These are phyloP conservation scores for Ustilaginoidea virens DNA, from an alignment of 2,329 filamentous ascomycete species.

Conservation along the genomic window DNA sequence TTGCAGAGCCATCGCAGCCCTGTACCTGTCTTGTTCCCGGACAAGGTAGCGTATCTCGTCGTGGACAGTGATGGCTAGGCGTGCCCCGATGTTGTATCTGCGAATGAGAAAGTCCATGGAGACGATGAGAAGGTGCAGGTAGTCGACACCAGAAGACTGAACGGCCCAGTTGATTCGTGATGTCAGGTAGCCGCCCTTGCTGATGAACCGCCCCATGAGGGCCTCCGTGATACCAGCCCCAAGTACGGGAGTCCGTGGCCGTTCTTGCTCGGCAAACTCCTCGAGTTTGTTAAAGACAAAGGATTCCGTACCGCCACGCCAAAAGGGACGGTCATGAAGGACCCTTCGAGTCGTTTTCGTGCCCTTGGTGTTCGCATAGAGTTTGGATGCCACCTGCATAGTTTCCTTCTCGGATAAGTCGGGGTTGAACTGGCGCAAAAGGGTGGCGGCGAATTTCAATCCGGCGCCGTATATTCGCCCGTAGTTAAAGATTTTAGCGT, in stretches of 20 bases:
- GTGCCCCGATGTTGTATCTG: conserved; percentile 70
- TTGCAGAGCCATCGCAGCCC: conserved; percentile 82
- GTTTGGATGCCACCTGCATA: conserved; percentile 53
- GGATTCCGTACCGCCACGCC: conserved; percentile 91
- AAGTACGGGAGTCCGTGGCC: conserved; percentile 77
- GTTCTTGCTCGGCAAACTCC: conserved; percentile 91
- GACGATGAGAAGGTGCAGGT: conserved; percentile 84
- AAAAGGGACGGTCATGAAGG: conserved; percentile 65
- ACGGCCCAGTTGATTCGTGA: conserved; percentile 99
- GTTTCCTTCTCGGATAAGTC: conserved; percentile 67
- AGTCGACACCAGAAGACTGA: conserved; percentile 92
- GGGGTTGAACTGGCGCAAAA: conserved; percentile 90
- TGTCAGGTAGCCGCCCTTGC: conserved; percentile 83
- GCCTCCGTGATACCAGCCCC: conserved; percentile 95
- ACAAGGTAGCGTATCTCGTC: conserved; percentile 96
- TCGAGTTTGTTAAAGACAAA: conserved; percentile 98
- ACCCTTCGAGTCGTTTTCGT: conserved; percentile 62
- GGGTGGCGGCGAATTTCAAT: conserved; percentile 76
- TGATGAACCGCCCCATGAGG: conserved; percentile 74
- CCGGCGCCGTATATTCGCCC: conserved; percentile 98
- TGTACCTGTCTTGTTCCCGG: conserved; percentile 70
- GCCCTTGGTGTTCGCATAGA: conserved; percentile 86
- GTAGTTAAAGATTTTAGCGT: conserved; percentile 98
- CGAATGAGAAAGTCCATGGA: conserved; percentile 87
- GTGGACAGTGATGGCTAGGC: conserved; percentile 85